Evolutionary conservation across 352 stramenopile genomes (phyloP).

Genomic region (Peronospora belbahrii): DNA sequence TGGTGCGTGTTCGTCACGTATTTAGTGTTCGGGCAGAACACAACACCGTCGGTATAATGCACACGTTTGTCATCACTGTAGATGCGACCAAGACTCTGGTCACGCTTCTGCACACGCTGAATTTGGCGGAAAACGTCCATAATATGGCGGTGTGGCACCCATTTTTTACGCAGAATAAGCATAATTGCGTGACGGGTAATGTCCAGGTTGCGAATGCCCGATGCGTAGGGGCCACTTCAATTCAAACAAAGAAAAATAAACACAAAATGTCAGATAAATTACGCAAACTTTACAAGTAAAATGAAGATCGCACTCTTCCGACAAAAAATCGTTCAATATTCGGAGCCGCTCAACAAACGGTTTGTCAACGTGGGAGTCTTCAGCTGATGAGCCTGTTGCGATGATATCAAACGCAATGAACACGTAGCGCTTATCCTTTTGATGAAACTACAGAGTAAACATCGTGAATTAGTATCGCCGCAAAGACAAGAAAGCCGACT

Average conservation of each 20-base stretch:
- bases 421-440: constrained; percentile 75
- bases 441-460: constrained; percentile 49
- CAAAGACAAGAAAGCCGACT: neutral
- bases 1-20: constrained; percentile 81
- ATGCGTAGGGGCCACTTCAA: constrained; percentile 58
- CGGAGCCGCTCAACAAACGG: constrained; percentile 70
- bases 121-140: constrained; percentile 78
- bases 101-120: constrained; percentile 66
- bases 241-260: neutral
- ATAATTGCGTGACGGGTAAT: constrained; percentile 65
- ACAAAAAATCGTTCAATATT: constrained; percentile 80
- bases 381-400: constrained; percentile 52
- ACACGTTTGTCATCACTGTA: constrained; percentile 79
- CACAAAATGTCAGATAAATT: constrained; percentile 1
- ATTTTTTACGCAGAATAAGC: constrained; percentile 76
- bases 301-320: constrained; percentile 55
- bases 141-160: constrained; percentile 74
- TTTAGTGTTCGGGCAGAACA: constrained; percentile 85
- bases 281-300: neutral
- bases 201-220: constrained; percentile 51
- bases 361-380: constrained; percentile 74
- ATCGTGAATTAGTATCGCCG: constrained; percentile 9
- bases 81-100: constrained; percentile 66
- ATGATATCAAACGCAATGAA: constrained; percentile 91
- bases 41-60: constrained; percentile 86